A percentile compares a stretch with the other conserved stretches of the same genome.
Conservation (phyloP, 371 early-diverging fungal genomes). For the Zychaea mexicana region DNA sequence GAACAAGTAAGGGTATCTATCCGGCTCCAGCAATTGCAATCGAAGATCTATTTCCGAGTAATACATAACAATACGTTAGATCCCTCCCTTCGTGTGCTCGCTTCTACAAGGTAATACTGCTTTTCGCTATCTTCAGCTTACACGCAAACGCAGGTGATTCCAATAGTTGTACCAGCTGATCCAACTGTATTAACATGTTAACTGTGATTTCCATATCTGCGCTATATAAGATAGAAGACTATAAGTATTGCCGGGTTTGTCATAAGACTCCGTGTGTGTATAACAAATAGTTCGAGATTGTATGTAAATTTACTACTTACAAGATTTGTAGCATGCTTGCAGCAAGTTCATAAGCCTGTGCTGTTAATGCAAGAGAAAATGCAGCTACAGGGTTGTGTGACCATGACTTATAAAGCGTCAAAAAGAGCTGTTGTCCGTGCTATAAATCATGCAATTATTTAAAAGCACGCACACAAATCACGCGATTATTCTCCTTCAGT, state of each 20-base stretch:
- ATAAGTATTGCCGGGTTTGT: no score
- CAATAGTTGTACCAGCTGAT: slow-evolving; percentile 90
- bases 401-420: slow-evolving; percentile 85
- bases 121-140: no score
- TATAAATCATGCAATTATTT: background rate
- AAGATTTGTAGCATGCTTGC: slow-evolving; percentile 75
- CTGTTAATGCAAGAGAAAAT: slow-evolving; percentile 84
- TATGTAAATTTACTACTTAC: slow-evolving; percentile 39
- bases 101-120: no score
- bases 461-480: background rate
- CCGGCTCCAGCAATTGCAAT: slow-evolving; percentile 87
- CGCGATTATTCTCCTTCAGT: background rate
- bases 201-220: slow-evolving; percentile 91
- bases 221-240: slow-evolving; percentile 22
- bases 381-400: slow-evolving; percentile 89
- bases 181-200: slow-evolving; percentile 84
- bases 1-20: slow-evolving; percentile 77
- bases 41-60: slow-evolving; percentile 76
- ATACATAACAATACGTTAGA: background rate
- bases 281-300: background rate
- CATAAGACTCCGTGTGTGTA: no score
- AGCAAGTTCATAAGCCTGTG: slow-evolving; percentile 90
- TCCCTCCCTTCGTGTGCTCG: no score
- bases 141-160: slow-evolving; percentile 94
- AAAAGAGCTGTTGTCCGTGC: slow-evolving; percentile 75